phyloP scores from a whole-genome alignment of 2,329 filamentous ascomycete species.

The Claviceps maximensis region DNA sequence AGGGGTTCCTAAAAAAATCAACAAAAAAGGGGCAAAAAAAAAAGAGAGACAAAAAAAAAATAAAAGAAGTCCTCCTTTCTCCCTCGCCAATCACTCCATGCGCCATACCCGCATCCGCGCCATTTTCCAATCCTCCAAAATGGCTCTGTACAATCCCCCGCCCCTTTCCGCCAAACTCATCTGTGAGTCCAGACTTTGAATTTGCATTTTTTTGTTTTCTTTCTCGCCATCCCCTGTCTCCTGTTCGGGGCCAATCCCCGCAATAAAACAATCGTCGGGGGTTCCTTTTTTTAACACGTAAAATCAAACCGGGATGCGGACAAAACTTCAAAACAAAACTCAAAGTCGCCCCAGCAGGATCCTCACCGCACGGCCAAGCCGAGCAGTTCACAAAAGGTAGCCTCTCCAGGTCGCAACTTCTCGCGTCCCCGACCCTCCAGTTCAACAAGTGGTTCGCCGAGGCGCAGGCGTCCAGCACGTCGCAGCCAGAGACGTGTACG shows the following conservation, averaged over 20 bases:
- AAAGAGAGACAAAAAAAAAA: too few species aligned
- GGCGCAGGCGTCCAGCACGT: constrained; percentile 46
- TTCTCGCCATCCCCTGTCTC: neutral
- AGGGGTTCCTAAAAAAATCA: too few species aligned
- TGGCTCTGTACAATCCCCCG: constrained; percentile 29
- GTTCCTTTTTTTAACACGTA: neutral
- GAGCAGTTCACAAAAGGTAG: constrained; percentile 58
- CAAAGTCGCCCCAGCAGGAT: constrained; percentile 50
- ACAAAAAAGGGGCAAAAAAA: too few species aligned
- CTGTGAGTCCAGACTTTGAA: constrained; percentile 30
- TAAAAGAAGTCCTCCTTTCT: neutral
- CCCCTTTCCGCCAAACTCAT: constrained; percentile 27
- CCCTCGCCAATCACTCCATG: constrained; percentile 9
- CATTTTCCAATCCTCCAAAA: constrained; percentile 18
- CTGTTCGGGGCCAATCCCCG: too few species aligned
- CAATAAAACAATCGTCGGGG: too few species aligned
- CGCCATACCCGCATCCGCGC: constrained; percentile 8
- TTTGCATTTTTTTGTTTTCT: neutral
- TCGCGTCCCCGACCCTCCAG: constrained; percentile 57
- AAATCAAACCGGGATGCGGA: neutral
- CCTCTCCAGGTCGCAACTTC: constrained; percentile 48
- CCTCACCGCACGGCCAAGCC: constrained; percentile 47
- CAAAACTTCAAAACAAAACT: neutral
- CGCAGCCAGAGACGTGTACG: constrained; percentile 78
- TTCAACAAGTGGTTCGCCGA: constrained; percentile 83